Percentiles rank a stretch among this genome's conserved stretches.
Conservation (phyloP, 2,329 filamentous ascomycete genomes). For the Aspergillus clavatus region DNA sequence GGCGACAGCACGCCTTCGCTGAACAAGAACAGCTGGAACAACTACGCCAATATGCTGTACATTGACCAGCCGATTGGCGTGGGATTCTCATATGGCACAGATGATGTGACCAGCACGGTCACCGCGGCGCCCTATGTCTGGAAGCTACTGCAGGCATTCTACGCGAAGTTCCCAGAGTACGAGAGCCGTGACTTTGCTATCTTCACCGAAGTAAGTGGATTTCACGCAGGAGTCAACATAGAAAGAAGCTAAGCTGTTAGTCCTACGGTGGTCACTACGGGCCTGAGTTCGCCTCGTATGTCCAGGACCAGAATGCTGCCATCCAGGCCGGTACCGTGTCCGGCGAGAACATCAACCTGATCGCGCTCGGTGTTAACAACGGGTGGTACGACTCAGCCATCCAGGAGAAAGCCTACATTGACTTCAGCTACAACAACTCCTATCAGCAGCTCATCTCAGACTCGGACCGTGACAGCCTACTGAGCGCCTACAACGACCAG, state of each 20-base stretch:
- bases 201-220: slow-evolving; percentile 25
- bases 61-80: slow-evolving; percentile 59
- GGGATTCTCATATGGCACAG: slow-evolving; percentile 47
- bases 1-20: slow-evolving; percentile 39
- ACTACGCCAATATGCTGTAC: slow-evolving; percentile 61
- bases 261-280: slow-evolving; percentile 37
- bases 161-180: slow-evolving; percentile 34
- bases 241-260: slow-evolving; percentile 6
- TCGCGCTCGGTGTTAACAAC: slow-evolving; percentile 54
- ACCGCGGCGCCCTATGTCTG: slow-evolving; percentile 50
- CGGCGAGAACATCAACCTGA: slow-evolving; percentile 46
- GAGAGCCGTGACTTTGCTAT: slow-evolving; percentile 35
- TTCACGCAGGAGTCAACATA: neutral
- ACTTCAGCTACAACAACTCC: slow-evolving; percentile 46
- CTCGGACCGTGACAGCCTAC: slow-evolving; percentile 27
- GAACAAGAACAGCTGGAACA: slow-evolving; percentile 56
- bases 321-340: slow-evolving; percentile 35
- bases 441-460: slow-evolving; percentile 41
- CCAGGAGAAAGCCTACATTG: slow-evolving; percentile 43
- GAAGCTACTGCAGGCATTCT: slow-evolving; percentile 51
- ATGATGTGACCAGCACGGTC: slow-evolving; percentile 38
- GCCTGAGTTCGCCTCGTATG: slow-evolving; percentile 34
- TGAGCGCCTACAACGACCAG: slow-evolving; percentile 29
- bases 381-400: slow-evolving; percentile 50
- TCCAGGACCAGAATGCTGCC: slow-evolving; percentile 34